phyloP scores from a whole-genome alignment of 495 filamentous ascomycete species.

The Bacidia gigantensis region DNA sequence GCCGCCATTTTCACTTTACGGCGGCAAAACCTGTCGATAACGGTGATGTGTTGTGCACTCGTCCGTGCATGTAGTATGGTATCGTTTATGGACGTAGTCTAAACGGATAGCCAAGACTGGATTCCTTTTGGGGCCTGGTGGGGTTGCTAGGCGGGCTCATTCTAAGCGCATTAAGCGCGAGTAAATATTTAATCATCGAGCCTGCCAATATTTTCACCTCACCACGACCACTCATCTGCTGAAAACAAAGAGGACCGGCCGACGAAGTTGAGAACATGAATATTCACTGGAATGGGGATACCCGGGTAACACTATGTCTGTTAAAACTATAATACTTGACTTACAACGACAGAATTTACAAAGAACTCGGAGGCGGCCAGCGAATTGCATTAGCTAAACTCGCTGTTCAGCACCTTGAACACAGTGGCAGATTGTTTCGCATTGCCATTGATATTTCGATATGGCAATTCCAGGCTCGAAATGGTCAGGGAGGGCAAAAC shows the following conservation, averaged over 20 bases:
- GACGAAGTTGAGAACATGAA: background rate
- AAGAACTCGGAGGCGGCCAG: constrained; percentile 70
- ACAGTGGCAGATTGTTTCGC: constrained; percentile 57
- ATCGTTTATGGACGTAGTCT: too few relatives aligned
- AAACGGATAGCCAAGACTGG: too few relatives aligned
- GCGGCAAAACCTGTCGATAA: too few relatives aligned
- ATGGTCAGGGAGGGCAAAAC: constrained; percentile 74
- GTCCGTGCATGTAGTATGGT: too few relatives aligned
- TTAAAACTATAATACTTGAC: background rate
- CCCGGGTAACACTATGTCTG: constrained; percentile 33
- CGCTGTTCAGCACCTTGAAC: constrained; percentile 58
- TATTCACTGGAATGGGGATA: constrained; percentile 37
- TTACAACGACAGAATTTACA: constrained; percentile 55
- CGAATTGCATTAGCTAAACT: constrained; percentile 75
- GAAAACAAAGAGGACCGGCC: background rate
- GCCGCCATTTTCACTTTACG: constrained; percentile 65
- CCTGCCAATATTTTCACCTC: too few relatives aligned
- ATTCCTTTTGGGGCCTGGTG: too few relatives aligned
- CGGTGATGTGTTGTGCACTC: too few relatives aligned
- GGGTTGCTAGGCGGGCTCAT: background rate
- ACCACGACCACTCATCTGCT: too few relatives aligned
- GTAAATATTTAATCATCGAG: background rate
- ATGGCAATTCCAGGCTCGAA: constrained; percentile 91
- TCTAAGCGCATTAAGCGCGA: background rate
- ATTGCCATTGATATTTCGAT: constrained; percentile 93